Evolutionary conservation across 345 rosid genomes (phyloP).

Genomic region (Erysimum cheiranthoides): DNA sequence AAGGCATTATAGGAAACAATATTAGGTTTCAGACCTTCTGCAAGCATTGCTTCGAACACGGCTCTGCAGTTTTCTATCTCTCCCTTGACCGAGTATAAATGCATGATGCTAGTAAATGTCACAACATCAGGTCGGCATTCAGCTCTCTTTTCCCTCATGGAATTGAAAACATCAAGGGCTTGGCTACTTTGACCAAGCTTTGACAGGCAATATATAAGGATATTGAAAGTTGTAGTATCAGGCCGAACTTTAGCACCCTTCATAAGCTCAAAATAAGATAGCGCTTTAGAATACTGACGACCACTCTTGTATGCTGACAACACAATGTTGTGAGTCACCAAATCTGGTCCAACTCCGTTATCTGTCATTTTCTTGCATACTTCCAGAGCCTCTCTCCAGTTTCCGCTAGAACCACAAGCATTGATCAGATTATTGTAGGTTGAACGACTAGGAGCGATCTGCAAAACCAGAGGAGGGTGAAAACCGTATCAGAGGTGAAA

Average conservation of each 20-base stretch:
- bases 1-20: constrained; percentile 78
- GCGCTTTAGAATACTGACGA: constrained; percentile 75
- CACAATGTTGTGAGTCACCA: constrained; percentile 89
- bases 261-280: constrained; percentile 90
- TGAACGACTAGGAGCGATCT: constrained; percentile 90
- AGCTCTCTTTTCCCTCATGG: constrained; percentile 79
- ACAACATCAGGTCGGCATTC: constrained; percentile 79
- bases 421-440: constrained; percentile 91
- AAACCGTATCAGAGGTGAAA: not conserved
- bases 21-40: constrained; percentile 87
- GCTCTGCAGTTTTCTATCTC: constrained; percentile 80
- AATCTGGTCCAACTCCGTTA: constrained; percentile 97
- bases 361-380: constrained; percentile 92
- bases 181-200: constrained; percentile 76
- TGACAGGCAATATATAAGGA: constrained; percentile 74
- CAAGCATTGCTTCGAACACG: constrained; percentile 73
- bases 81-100: constrained; percentile 74
- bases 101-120: constrained; percentile 79
- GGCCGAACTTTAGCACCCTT: constrained; percentile 84
- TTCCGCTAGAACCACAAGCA: constrained; percentile 96
- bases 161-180: constrained; percentile 75
- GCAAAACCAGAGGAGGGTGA: constrained; percentile 44
- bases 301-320: constrained; percentile 88
- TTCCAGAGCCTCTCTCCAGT: constrained; percentile 93
- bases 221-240: constrained; percentile 84